These are phyloP conservation scores for Microcos paniculata DNA, from an alignment of 345 rosid genomes.

Conservation along the genomic window DNA sequence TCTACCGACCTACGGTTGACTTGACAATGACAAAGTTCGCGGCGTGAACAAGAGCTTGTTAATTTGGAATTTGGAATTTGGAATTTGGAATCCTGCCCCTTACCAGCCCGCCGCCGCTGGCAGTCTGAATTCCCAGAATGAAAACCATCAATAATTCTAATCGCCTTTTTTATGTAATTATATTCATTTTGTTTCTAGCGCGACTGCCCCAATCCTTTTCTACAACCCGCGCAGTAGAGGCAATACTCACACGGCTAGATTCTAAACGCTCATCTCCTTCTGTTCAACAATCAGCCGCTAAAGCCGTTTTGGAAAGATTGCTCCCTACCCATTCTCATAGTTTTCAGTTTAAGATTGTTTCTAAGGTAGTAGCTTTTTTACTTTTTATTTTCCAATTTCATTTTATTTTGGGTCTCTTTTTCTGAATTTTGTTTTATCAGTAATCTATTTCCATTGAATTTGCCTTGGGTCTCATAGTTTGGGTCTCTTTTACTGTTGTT, in stretches of 20 bases:
- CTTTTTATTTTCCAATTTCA: background rate
- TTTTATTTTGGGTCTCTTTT: background rate
- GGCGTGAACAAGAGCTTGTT: background rate
- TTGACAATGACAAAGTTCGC: background rate
- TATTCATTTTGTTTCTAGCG: constrained; percentile 19
- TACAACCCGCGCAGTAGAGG: constrained; percentile 32
- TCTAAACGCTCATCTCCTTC: constrained; percentile 51
- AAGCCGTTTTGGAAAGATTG: constrained; percentile 64
- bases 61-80: too few relatives aligned
- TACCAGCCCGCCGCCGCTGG: too few relatives aligned
- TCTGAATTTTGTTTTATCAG: background rate
- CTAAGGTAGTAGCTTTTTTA: constrained; percentile 49
- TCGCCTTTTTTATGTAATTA: background rate
- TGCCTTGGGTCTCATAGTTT: too few relatives aligned
- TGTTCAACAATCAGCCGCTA: constrained; percentile 73
- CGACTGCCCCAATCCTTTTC: constrained; percentile 21
- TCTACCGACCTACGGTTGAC: background rate
- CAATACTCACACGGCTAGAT: constrained; percentile 56
- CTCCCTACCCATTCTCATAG: constrained; percentile 61
- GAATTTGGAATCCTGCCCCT: too few relatives aligned
- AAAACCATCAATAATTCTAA: background rate
- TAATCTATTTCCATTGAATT: background rate
- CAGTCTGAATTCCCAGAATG: constrained; percentile 3
- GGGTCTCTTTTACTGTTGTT: background rate
- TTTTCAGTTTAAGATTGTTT: constrained; percentile 64